A percentile compares a stretch with the other conserved stretches of the same genome.
These are phyloP conservation scores for Stygiomarasmius scandens DNA, from an alignment of 1,284 basidiomycete species.

Conservation along the genomic window DNA sequence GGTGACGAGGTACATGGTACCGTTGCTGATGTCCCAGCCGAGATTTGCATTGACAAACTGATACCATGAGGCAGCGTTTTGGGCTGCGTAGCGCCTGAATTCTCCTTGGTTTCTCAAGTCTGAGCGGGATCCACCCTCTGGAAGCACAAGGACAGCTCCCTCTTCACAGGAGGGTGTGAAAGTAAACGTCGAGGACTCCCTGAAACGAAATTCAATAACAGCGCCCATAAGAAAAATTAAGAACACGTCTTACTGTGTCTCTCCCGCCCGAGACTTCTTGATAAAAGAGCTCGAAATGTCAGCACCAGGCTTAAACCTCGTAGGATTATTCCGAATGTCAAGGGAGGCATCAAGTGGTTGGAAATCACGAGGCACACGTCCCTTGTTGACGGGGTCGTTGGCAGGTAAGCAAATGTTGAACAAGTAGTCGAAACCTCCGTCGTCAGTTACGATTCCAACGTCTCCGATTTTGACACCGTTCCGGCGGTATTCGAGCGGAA, in stretches of 20 bases:
- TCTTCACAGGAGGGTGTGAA: not conserved
- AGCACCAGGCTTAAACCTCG: not conserved
- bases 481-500: not conserved
- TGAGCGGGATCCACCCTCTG: constrained; percentile 2
- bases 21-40: constrained; percentile 2
- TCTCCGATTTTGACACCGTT: constrained; percentile 1
- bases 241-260: not conserved
- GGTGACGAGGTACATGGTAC: constrained; percentile 10
- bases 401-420: constrained; percentile 7
- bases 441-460: not conserved
- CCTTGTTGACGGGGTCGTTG: not conserved
- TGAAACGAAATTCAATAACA: not conserved
- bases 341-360: not conserved
- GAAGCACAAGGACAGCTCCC: constrained; percentile 12
- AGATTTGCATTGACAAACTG: not conserved
- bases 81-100: not conserved
- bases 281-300: not conserved
- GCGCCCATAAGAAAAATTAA: not conserved
- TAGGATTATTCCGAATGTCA: not conserved
- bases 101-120: constrained; percentile 3
- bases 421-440: constrained; percentile 5
- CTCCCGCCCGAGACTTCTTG: not conserved
- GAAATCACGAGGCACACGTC: constrained; percentile 9
- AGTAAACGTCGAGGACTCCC: not conserved
- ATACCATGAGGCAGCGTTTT: constrained; percentile 8